Base-by-base conservation (phyloP, 768 basidiomycete species). In the Asterophora lycoperdoides region DNA sequence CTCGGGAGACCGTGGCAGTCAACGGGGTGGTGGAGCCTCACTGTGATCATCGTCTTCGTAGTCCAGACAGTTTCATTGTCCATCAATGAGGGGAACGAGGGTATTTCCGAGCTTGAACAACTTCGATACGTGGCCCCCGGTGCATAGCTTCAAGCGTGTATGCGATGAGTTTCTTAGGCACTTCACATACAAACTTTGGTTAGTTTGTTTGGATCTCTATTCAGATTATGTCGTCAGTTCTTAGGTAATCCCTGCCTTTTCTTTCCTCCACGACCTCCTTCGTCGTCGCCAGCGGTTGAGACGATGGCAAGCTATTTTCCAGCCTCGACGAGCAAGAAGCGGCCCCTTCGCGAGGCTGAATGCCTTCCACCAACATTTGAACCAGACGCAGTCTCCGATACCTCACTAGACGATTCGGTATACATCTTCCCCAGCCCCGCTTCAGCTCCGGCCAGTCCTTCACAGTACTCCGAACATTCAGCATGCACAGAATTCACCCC, bases 291-390 rank as follows among this genome's bases (percentile, higher is more conserved):
- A 32, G 9, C 8, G 30, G 8, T 8, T 23, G 23, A 23, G 19
- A 35, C 29, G 33, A 44, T 44, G 42, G 33, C 42, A 13, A 44
- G 42, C 30, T 44, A 44, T 35, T 33, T 44, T 34, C 42, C 29
- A 19, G 30, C 33, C 17, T 44, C 32, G 14, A 33, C 32, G 2
- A 72, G 73, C 44, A 79, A 79, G 64, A 89, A 86, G 64, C 83
- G 84, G 57, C 75, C 79, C 7, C 68, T 87, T 6, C 89, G 82
- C 7, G 84, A 85, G 51, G 74, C 79, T 1, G 40, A 8, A 8
- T 28, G n/a, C 26, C 3, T n/a, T 2, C 18, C 17, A 23, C 15
- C 30, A 33, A n/a, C n/a, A n/a, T n/a, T n/a, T n/a, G n/a, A n/a
- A n/a, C 7, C 11, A 5, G 2, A 15, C 30, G 4, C 17, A 13